Evolutionary conservation across 1,284 basidiomycete genomes (phyloP), one percentile per base, ranked within the genome.

Genomic region (Neolentinus lepideus): DNA sequence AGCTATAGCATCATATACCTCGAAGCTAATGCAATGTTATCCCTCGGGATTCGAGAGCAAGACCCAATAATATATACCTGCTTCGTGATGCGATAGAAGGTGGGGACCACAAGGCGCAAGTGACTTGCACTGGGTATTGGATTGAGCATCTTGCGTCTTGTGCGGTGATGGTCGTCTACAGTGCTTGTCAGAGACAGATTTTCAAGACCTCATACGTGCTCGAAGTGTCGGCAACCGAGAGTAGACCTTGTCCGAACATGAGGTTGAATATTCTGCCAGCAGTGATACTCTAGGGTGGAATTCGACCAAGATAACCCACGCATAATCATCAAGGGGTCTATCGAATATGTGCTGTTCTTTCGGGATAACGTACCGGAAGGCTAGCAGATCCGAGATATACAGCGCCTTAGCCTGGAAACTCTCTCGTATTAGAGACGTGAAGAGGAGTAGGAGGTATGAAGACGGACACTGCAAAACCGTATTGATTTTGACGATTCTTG

Each of bases 401-500:
- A 43, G 19, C 16, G 12, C 19, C 19, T 43, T 43, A 16, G 8
- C 19, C 38, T 43, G 38, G 9, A 9, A 16, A 9, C n/a, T n/a
- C 8, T 9, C 38, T 8, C n/a, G 19, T 43, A 6, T 9, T 4
- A 43, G 38, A 31, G 29, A 31, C n/a, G 38, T 16, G 16, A 16
- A n/a, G 19, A 43, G 38, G 4, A 21, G 19, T 43, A n/a, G 16
- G n/a, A 16, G 19, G 38, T 8, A 21, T 8, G 19, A 21, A 9
- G 19, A 55, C 72, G 56, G 62, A 81, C 80, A 54, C 81, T 79
- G 51, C 83, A 78, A 57, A 81, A 71, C n/a, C 11, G 78, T 78
- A 54, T 76, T 64, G 2, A 82, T 66, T 58, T 71, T 80, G 45
- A 76, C 71, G 51, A 74, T 71, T 1, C 77, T 74, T 3, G 79